Evolutionary conservation across 2,329 filamentous ascomycete genomes (phyloP).

Genomic region (Aspergillus ustus): DNA sequence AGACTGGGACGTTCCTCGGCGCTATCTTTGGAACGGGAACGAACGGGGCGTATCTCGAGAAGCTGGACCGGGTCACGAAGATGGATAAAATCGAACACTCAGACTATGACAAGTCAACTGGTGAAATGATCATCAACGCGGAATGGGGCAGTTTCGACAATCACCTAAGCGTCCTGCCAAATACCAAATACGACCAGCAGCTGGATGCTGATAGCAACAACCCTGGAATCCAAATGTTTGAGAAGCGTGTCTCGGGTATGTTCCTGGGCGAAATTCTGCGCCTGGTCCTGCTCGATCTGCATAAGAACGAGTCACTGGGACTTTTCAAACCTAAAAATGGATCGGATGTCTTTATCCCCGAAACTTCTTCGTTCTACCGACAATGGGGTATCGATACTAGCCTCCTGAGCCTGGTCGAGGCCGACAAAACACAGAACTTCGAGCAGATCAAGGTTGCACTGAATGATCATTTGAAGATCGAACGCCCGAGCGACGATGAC

Average conservation of each 20-base stretch:
- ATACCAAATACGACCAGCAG: conserved; percentile 78
- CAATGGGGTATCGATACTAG: conserved; percentile 91
- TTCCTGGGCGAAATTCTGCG: conserved; percentile 94
- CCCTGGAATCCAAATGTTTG: conserved; percentile 96
- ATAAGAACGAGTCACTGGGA: conserved; percentile 67
- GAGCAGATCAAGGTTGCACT: conserved; percentile 77
- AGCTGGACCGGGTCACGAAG: conserved; percentile 83
- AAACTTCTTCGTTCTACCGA: conserved; percentile 70
- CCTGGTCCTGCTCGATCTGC: conserved; percentile 72
- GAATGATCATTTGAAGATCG: conserved; percentile 75
- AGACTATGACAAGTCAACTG: conserved; percentile 75
- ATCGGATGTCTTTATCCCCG: conserved; percentile 71
- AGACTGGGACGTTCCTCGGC: conserved; percentile 84
- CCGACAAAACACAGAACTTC: conserved; percentile 74
- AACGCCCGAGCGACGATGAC: conserved; percentile 78
- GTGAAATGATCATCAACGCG: conserved; percentile 96
- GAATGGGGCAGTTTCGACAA: conserved; percentile 99
- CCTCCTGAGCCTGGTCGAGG: conserved; percentile 84
- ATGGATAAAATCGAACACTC: conserved; percentile 58
- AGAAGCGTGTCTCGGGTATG: conserved; percentile 98
- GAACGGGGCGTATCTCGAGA: conserved; percentile 97
- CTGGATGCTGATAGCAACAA: conserved; percentile 84
- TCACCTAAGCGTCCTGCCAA: conserved; percentile 82
- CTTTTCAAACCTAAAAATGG: conserved; percentile 79
- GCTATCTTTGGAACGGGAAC: conserved; percentile 98